A percentile compares a stretch with the other conserved stretches of the same genome.
These are phyloP conservation scores for Aureobasidium sp. DNA, from an alignment of 2,329 filamentous ascomycete species.

Conservation along the genomic window DNA sequence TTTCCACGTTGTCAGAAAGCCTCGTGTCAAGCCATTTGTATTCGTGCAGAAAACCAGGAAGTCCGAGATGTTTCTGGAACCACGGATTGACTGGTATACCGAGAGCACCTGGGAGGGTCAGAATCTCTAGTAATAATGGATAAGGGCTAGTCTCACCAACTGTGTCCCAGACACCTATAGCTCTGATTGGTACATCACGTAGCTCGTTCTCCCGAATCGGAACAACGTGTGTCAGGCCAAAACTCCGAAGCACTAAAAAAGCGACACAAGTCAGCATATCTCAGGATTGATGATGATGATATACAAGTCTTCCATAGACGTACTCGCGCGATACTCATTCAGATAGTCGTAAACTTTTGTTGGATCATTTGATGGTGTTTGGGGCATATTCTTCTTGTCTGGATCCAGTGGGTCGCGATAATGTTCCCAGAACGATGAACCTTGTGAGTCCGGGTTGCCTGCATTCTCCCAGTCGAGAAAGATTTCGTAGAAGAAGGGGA, in stretches of 20 bases:
- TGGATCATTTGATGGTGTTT: slow-evolving; percentile 10
- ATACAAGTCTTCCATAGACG: background rate
- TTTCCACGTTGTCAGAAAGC: slow-evolving; percentile 36
- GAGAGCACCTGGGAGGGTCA: slow-evolving; percentile 20
- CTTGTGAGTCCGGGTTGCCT: slow-evolving; percentile 13
- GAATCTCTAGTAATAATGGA: background rate
- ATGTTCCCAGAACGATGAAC: slow-evolving; percentile 16
- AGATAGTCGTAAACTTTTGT: slow-evolving; percentile 14
- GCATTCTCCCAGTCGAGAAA: slow-evolving; percentile 27
- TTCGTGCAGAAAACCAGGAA: slow-evolving; percentile 25
- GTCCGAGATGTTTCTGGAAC: background rate
- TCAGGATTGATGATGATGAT: background rate
- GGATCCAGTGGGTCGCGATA: slow-evolving; percentile 12
- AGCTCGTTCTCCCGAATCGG: slow-evolving; percentile 18
- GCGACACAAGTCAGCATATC: background rate
- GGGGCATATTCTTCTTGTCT: background rate
- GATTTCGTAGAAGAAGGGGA: slow-evolving; percentile 23
- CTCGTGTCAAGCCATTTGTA: slow-evolving; percentile 31
- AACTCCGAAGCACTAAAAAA: background rate
- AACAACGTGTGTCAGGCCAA: slow-evolving; percentile 4
- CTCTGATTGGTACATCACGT: slow-evolving; percentile 32
- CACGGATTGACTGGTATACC: slow-evolving; percentile 31
- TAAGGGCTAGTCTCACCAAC: slow-evolving; percentile 28
- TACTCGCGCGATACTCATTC: slow-evolving; percentile 17
- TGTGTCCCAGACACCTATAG: slow-evolving; percentile 45